Conservation (phyloP, 768 basidiomycete species). For the Mycena latifolia region DNA sequence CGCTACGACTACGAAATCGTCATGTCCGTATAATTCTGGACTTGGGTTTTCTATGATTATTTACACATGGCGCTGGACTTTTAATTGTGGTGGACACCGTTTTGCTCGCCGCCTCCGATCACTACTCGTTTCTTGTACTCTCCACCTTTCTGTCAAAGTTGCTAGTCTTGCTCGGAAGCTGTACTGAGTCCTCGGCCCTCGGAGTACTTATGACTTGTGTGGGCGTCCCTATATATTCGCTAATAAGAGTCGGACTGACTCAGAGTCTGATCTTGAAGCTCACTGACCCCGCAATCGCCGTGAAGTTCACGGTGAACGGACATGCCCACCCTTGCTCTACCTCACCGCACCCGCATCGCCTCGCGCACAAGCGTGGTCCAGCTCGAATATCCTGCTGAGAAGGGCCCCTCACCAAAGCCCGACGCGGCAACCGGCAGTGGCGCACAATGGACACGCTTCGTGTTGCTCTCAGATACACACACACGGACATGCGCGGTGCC, state of each 20-base stretch:
- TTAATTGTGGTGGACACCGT: background rate
- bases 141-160: no score
- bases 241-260: no score
- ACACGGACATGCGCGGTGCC: slow-evolving; percentile 44
- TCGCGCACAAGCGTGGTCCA: slow-evolving; percentile 14
- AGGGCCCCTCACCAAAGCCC: background rate
- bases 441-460: slow-evolving; percentile 42
- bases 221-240: no score
- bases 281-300: no score
- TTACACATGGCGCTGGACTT: background rate
- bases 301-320: no score
- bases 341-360: slow-evolving; percentile 5
- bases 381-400: slow-evolving; percentile 9
- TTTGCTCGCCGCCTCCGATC: no score
- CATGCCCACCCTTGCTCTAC: slow-evolving; percentile 10
- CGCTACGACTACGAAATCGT: slow-evolving; percentile 2
- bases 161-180: no score
- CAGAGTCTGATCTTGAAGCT: no score
- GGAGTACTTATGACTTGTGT: no score
- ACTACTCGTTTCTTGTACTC: no score
- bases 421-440: background rate
- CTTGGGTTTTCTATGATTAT: background rate
- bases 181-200: no score
- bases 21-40: slow-evolving; percentile 4
- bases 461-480: slow-evolving; percentile 19